Base-by-base conservation (phyloP, 2,329 filamentous ascomycete species). In the Aspergillus brasiliensis region DNA sequence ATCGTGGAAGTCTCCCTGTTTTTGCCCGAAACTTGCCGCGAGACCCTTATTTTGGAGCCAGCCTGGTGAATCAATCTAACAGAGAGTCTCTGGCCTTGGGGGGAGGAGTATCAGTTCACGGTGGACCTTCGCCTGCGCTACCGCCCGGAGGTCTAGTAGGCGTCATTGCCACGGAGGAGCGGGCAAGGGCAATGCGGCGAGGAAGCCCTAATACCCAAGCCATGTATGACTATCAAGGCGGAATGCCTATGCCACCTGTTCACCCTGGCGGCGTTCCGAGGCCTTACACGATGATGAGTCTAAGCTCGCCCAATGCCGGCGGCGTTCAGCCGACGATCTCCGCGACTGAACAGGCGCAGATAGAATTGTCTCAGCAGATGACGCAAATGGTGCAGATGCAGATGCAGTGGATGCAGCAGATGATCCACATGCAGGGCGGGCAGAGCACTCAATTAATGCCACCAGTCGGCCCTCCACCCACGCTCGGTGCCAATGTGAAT, bases 311-410 rank as follows among this genome's bases (percentile, higher is more conserved):
- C 58, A 67, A 59, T 34, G 60, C 59, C 28, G 56, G 64, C 47
- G 61, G 57, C 60, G 62, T 63, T 8, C 69, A 66, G 37, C 71
- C 67, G 11, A 72, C 71, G 66, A 68, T 88, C 47, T 84, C 84
- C 15, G 80, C 87, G 2, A 85, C 84, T 21, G 89, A 92, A 62
- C 89, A 91, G 72, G 88, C 88, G 27, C 90, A 94, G 68, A 83
- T 93, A 44, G 88, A 93, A 66, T 89, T 95, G 83, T 89, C 86
- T 6, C 89, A 92, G 70, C 90, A 93, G 71, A 93, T 94, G 91
- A 84, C 86, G 58, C 88, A 91, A 69, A 92, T 94, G 78, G 92
- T 94, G 90, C 89, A 92, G 72, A 92, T 95, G 88, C 92, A 96
- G 74, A 93, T 96, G 89, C 91, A 96, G 73, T 92, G 92, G 77